Base-by-base conservation (phyloP, 1,284 basidiomycete genomes). In the Moesziomyces antarcticus region DNA sequence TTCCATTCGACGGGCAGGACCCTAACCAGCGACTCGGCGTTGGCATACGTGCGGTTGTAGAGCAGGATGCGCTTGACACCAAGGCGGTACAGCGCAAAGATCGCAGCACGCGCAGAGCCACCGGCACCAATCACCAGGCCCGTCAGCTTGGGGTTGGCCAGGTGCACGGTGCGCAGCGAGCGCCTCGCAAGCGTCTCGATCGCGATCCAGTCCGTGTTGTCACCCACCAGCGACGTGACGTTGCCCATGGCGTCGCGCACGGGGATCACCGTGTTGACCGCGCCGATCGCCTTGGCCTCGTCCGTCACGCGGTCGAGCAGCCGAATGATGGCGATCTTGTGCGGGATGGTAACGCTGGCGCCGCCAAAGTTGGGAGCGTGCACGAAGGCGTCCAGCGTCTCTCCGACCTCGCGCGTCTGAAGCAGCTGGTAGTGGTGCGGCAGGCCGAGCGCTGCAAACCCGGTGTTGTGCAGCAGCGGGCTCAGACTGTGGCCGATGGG, bases 401-500 rank as follows among this genome's bases (percentile, higher is more conserved):
- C 88, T 53, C 90, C 89, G 25, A 96, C 88, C 7, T 86, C 85
- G 14, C 86, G 81, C 0, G 92, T 92, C 86, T 98, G 93, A 50
- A 92, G 86, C n/a, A 92, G 86, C 41, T 56, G 60, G 66, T 83
- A 83, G 7, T 21, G 27, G 57, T 83, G 87, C 0, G 94, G 94
- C 13, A 98, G 86, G 1, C 94, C 94, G 25, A 98, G 88, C 14
- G 87, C 82, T 52, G 88, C 84, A 84, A 97, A 98, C 0, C 87
- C 94, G 0, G 93, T 91, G 85, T 98, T 98, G 86, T 99, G 97
- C 44, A 99, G 85, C 7, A 91, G 90, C 0, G 97, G 97, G 1
- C 93, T 97, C 87, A 94, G 91, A 3, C 94, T 97, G 70, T 93
- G 90, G 0, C 88, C 85, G 79, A 99, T 96, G 1, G 96, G 96